Conservation (phyloP, 768 basidiomycete species). For the Lactarius hatsudake region DNA sequence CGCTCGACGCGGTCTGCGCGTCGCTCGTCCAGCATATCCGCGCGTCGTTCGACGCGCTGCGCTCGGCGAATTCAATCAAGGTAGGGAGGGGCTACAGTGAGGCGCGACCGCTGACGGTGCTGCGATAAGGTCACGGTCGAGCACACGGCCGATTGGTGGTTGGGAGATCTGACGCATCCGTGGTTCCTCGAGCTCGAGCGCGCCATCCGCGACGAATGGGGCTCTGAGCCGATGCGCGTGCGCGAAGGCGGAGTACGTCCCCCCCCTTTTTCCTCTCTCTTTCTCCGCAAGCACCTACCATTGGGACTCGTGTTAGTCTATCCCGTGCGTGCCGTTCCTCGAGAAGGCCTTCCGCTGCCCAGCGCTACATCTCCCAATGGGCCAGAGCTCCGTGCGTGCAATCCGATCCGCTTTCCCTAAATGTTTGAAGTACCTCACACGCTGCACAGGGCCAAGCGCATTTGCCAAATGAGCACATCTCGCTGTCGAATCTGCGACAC, state of each 20-base stretch:
- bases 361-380: constrained; percentile 92
- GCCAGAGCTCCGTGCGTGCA: constrained; percentile 74
- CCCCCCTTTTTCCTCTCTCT: background rate
- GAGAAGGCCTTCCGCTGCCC: constrained; percentile 89
- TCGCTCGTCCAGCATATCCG: constrained; percentile 59
- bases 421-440: no score
- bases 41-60: constrained; percentile 53
- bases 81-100: constrained; percentile 38
- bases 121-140: constrained; percentile 70
- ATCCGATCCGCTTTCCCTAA: background rate
- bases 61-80: constrained; percentile 69
- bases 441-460: constrained; percentile 80
- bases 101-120: background rate
- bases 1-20: constrained; percentile 63
- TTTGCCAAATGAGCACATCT: constrained; percentile 89
- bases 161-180: constrained; percentile 78
- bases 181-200: constrained; percentile 87
- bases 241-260: constrained; percentile 84
- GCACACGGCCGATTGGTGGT: constrained; percentile 94
- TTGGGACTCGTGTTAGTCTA: constrained; percentile 54
- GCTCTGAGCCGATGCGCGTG: constrained; percentile 77
- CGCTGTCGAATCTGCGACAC: constrained; percentile 73
- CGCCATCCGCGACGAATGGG: constrained; percentile 87
- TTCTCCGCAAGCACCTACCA: background rate
- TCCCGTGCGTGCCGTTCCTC: constrained; percentile 90